These are phyloP conservation scores for Candida freyschussii DNA, from an alignment of 1,139 yeast genomes.

Conservation along the genomic window DNA sequence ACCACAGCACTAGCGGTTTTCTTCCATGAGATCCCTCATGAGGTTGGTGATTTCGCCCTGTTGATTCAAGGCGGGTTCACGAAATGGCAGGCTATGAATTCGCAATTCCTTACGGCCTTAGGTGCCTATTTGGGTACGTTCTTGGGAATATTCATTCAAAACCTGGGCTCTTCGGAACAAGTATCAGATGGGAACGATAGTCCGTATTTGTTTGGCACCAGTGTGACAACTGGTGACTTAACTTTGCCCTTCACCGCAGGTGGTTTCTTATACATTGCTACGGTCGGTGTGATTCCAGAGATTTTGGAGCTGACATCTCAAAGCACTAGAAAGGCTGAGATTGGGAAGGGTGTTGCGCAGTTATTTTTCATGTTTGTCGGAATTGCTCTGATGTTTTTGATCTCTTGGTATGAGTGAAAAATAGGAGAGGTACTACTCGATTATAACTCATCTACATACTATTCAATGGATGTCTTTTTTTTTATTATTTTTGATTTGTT, in stretches of 20 bases:
- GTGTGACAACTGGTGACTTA: slow-evolving; percentile 43
- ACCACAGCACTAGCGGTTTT: slow-evolving; percentile 62
- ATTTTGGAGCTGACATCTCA: slow-evolving; percentile 40
- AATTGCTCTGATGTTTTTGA: slow-evolving; percentile 44
- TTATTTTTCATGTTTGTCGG: slow-evolving; percentile 43
- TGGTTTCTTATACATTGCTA: slow-evolving; percentile 61
- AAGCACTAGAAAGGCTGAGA: slow-evolving; percentile 32
- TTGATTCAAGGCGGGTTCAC: slow-evolving; percentile 61
- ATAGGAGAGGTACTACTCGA: too few relatives aligned
- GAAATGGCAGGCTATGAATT: slow-evolving; percentile 54
- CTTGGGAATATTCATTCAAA: slow-evolving; percentile 49
- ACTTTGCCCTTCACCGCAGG: slow-evolving; percentile 71
- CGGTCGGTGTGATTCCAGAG: slow-evolving; percentile 64
- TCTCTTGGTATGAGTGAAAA: slow-evolving; percentile 39
- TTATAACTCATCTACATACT: too few relatives aligned
- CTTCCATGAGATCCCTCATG: slow-evolving; percentile 73
- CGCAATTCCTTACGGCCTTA: slow-evolving; percentile 56
- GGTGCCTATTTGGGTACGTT: slow-evolving; percentile 64
- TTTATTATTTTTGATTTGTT: not conserved
- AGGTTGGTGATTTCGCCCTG: slow-evolving; percentile 68
- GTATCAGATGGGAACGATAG: slow-evolving; percentile 19
- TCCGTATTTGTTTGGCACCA: slow-evolving; percentile 44
- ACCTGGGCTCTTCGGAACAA: slow-evolving; percentile 23
- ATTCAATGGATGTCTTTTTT: not conserved
- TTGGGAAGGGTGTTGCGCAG: slow-evolving; percentile 37